A percentile compares a stretch with the other conserved stretches of the same genome.
Evolutionary conservation across 345 rosid species (phyloP).

Genomic region (Gossypioides kirkii): DNA sequence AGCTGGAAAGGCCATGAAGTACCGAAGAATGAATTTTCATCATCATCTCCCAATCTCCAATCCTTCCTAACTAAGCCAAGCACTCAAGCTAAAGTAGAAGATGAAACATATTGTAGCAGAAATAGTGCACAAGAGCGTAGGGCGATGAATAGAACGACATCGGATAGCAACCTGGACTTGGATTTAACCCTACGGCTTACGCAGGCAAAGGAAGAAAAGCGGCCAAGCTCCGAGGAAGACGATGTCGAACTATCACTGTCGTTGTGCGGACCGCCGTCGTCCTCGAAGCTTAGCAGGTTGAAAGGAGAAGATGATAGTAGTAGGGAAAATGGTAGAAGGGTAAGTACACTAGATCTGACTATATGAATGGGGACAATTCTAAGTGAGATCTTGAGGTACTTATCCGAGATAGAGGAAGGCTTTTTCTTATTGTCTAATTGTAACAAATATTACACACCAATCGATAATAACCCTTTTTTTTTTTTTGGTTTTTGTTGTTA

Average conservation of each 20-base stretch:
- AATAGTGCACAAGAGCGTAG: constrained; percentile 23
- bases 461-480: not conserved
- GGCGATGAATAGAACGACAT: constrained; percentile 34
- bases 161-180: constrained; percentile 40
- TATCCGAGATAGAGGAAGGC: constrained; percentile 23
- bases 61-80: constrained; percentile 20
- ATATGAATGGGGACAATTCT: constrained; percentile 72
- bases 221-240: constrained; percentile 20
- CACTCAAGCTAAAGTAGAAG: constrained; percentile 6
- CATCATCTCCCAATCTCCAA: constrained; percentile 7
- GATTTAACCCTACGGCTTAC: constrained; percentile 44
- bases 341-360: constrained; percentile 97
- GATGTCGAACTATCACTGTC: constrained; percentile 48
- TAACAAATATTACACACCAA: constrained; percentile 6
- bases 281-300: constrained; percentile 41
- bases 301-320: constrained; percentile 18
- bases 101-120: not conserved
- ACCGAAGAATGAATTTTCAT: constrained; percentile 9
- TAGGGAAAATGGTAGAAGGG: constrained; percentile 39
- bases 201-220: constrained; percentile 16
- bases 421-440: constrained; percentile 1
- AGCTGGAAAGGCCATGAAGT: constrained; percentile 10
- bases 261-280: constrained; percentile 35
- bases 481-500: not conserved
- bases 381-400: constrained; percentile 98